A percentile compares a stretch with the other conserved stretches of the same genome.
Evolutionary conservation across 1,284 basidiomycete species (phyloP).

Genomic region (Rhodotorula sp.): DNA sequence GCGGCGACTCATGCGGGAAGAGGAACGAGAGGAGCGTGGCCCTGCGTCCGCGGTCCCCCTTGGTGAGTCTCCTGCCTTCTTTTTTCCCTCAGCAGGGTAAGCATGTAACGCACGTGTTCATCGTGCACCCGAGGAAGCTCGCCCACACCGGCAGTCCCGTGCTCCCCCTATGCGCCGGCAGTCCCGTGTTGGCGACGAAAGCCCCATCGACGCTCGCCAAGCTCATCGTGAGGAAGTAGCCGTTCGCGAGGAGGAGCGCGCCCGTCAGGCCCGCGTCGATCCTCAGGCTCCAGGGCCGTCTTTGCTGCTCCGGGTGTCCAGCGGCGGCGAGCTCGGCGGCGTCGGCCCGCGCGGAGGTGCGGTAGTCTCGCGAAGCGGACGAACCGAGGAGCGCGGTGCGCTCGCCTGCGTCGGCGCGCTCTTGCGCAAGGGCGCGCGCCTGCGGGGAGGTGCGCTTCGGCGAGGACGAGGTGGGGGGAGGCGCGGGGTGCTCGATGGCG

Average conservation of each 20-base stretch:
- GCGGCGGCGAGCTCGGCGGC: constrained; percentile 3
- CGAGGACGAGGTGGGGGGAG: neutral
- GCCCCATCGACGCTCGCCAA: constrained; percentile 23
- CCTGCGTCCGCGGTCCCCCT: constrained; percentile 3
- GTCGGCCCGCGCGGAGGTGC: constrained; percentile 9
- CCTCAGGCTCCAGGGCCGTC: constrained; percentile 27
- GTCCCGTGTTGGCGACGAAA: constrained; percentile 29
- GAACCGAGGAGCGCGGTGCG: constrained; percentile 19
- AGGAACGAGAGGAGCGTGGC: constrained; percentile 34
- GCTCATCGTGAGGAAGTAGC: constrained; percentile 36
- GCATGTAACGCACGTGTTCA: constrained; percentile 17
- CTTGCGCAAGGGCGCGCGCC: neutral
- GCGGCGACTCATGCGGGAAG: constrained; percentile 33
- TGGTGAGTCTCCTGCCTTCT: neutral
- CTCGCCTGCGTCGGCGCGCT: constrained; percentile 9
- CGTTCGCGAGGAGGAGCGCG: constrained; percentile 33
- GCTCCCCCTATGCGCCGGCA: constrained; percentile 34
- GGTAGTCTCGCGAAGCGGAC: constrained; percentile 9
- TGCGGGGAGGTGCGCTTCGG: neutral
- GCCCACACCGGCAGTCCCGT: constrained; percentile 40
- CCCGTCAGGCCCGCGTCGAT: constrained; percentile 28
- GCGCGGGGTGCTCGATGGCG: neutral
- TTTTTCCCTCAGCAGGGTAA: no score
- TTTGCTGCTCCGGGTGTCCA: neutral
- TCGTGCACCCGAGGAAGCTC: constrained; percentile 28